Evolutionary conservation across 306 rosid species (phyloP).

Genomic region (Cercis canadensis): DNA sequence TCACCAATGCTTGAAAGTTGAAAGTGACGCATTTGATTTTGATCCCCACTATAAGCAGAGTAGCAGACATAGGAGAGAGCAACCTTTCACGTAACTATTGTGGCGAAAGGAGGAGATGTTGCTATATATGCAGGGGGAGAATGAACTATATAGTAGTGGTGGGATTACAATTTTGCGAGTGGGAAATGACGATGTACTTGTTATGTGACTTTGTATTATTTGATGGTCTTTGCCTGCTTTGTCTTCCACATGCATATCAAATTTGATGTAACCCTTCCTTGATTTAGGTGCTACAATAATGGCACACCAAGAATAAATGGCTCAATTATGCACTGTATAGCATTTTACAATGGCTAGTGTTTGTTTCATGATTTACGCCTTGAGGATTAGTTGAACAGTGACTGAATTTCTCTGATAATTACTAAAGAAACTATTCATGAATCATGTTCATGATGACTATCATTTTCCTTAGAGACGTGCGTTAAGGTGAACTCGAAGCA

Average conservation of each 20-base stretch:
- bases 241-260: constrained; percentile 35
- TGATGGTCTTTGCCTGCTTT: constrained; percentile 44
- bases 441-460: constrained; percentile 15
- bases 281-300: constrained; percentile 53
- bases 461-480: constrained; percentile 2
- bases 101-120: no score
- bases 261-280: constrained; percentile 59
- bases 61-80: background rate
- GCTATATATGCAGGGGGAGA: no score
- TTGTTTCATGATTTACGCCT: constrained; percentile 22
- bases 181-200: constrained; percentile 35
- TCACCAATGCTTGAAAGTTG: constrained; percentile 33
- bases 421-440: no score
- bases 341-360: constrained; percentile 16
- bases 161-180: background rate
- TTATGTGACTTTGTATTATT: constrained; percentile 32
- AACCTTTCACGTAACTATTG: background rate
- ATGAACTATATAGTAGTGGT: no score
- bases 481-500: background rate
- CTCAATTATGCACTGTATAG: background rate
- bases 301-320: constrained; percentile 8
- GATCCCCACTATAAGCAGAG: constrained; percentile 33
- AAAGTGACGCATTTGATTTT: background rate
- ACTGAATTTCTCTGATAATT: no score
- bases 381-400: constrained; percentile 6